Evolutionary conservation across 257 asterid genomes (phyloP), one percentile per base, ranked within the genome.

Genomic region (Przewalskia tangutica): DNA sequence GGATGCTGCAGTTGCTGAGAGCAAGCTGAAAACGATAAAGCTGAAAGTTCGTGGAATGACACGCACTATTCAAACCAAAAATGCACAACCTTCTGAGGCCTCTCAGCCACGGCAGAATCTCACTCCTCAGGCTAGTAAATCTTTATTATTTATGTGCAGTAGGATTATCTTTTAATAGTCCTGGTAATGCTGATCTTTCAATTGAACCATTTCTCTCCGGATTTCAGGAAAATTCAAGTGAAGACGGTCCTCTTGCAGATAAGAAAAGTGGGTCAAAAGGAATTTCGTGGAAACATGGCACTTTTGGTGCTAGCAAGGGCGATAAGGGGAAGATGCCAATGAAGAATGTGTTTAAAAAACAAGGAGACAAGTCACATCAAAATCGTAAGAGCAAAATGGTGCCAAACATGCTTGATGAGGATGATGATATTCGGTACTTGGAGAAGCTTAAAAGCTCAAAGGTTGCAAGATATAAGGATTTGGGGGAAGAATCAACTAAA

Each of bases 371-470:
- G 87, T 77, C 89, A 4, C 95, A 91, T 86, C 81, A 90, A 62
- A 95, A 88, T 77, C 97, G 97, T 77, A 96, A 93, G 89, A 93
- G 97, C 92, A 90, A 84, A 88, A 89, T 97, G 86, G 89, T 82
- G 44, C 96, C 93, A 42, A 96, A 94, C 84, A 92, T 81, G 34
- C 92, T 90, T 85, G 98, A 90, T 81, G 97, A 93, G 11, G 97
- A 93, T 23, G 92, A 89, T 80, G 99, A 96, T 89, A 92, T 92
- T 83, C 91, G 93, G 56, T 94, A 89, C 85, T 84, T 93, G 79
- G 97, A 94, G 91, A 94, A 94, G 88, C 91, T 89, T 8, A 94
- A 89, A 88, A 84, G 88, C 82, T 88, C 97, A 0, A 93, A 88
- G 85, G 84, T 86, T 64, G 77, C 84, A 4, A 91, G 91, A 53